These are phyloP conservation scores for Pseudonitzschia multistriata DNA, from an alignment of 108 stramenopile genomes.

Conservation along the genomic window DNA sequence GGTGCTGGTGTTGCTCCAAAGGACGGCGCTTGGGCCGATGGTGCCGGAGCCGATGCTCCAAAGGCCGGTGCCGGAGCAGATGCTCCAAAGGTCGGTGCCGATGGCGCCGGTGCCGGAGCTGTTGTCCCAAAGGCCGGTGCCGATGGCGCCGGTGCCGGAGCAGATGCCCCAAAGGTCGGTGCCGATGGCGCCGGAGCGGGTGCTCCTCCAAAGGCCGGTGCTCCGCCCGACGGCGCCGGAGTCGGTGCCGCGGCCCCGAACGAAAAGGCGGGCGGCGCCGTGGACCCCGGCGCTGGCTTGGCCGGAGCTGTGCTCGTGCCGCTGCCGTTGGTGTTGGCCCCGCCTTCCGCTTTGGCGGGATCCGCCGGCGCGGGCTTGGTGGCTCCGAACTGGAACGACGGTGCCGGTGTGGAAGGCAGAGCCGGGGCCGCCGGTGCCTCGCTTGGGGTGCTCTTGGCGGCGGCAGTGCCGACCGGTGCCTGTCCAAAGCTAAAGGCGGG, in stretches of 20 bases:
- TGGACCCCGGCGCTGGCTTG: too few species aligned
- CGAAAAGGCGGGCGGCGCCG: too few species aligned
- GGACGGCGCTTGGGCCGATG: background rate
- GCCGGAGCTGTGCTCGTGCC: too few species aligned
- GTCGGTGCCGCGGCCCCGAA: background rate
- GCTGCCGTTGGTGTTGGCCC: background rate
- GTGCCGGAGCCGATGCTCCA: slow-evolving; percentile 5
- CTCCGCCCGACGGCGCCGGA: background rate
- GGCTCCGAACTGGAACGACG: background rate
- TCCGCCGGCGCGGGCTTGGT: background rate
- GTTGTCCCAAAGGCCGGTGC: background rate
- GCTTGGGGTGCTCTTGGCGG: background rate
- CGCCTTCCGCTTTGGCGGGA: background rate
- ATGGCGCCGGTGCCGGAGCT: background rate
- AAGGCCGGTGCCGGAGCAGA: background rate
- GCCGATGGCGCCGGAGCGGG: background rate
- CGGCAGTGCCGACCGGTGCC: background rate
- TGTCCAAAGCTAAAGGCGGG: slow-evolving; percentile 16
- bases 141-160: background rate
- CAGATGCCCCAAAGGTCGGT: background rate
- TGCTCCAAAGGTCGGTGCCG: background rate
- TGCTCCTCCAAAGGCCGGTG: background rate
- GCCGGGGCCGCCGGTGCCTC: background rate
- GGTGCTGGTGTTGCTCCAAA: slow-evolving; percentile 10
- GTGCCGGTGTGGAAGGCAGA: background rate